Percentiles rank a stretch among this genome's conserved stretches.
Evolutionary conservation across 2,329 filamentous ascomycete genomes (phyloP).

Genomic region (Arthrinium phaeospermum): DNA sequence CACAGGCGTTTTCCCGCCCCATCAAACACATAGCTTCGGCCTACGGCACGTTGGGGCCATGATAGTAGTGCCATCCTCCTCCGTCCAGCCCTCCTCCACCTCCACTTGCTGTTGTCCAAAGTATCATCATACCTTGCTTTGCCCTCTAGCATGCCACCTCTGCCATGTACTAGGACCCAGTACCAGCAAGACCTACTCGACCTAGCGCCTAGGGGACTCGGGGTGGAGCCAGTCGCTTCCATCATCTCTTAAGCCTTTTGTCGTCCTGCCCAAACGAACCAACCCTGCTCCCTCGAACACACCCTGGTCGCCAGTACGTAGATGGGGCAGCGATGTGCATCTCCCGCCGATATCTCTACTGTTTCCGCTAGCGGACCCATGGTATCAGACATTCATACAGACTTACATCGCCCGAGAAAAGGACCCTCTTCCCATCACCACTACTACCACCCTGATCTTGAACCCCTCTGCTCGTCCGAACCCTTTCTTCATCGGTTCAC

Average conservation of each 20-base stretch:
- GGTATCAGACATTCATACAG: conserved; percentile 34
- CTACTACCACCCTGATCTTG: conserved; percentile 37
- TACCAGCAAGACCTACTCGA: neutral
- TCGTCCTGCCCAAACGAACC: neutral
- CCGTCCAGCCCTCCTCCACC: conserved; percentile 9
- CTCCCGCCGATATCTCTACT: conserved; percentile 38
- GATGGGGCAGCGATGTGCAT: conserved; percentile 36
- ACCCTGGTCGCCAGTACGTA: neutral
- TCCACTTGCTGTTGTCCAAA: conserved; percentile 9
- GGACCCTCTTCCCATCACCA: conserved; percentile 36
- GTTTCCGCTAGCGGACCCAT: conserved; percentile 40
- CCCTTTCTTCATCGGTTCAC: conserved; percentile 18
- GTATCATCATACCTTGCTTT: conserved; percentile 16
- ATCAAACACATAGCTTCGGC: conserved; percentile 4
- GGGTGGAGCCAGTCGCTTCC: conserved; percentile 14
- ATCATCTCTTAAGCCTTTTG: conserved; percentile 13
- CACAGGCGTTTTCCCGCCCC: conserved; percentile 6
- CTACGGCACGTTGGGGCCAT: conserved; percentile 14
- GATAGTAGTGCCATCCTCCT: conserved; percentile 11
- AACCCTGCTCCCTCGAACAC: conserved; percentile 10
- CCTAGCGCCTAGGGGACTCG: neutral
- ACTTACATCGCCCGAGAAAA: conserved; percentile 36
- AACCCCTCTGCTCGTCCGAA: conserved; percentile 38
- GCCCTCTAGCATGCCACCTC: neutral
- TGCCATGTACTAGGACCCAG: conserved; percentile 11